Evolutionary conservation across 768 basidiomycete genomes (phyloP).

Genomic region (Clathrus columnatus): DNA sequence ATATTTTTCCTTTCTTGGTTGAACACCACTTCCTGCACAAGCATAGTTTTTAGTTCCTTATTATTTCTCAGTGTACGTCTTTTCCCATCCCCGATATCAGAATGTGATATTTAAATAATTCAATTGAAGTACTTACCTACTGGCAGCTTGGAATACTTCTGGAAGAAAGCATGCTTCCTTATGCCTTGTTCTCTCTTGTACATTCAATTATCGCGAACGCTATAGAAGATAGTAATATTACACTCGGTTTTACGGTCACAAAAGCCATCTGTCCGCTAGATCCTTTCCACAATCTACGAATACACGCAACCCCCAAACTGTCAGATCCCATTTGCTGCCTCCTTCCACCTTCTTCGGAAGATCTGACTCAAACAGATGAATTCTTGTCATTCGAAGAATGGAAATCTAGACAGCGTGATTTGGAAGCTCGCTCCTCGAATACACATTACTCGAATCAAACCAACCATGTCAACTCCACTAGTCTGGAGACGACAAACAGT

Average conservation of each 20-base stretch:
- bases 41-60: too few species aligned
- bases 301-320: conserved; percentile 35
- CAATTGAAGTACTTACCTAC: too few species aligned
- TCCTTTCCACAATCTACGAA: conserved; percentile 49
- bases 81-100: too few species aligned
- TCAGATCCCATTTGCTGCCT: conserved; percentile 61
- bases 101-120: too few species aligned
- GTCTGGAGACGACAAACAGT: conserved; percentile 4
- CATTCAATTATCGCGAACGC: not conserved
- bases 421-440: conserved; percentile 24
- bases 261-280: conserved; percentile 37
- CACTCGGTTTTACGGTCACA: not conserved
- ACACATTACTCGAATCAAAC: conserved; percentile 24
- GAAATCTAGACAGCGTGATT: conserved; percentile 57
- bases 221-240: not conserved
- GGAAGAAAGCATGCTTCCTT: not conserved
- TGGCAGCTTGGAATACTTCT: not conserved
- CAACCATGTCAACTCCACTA: conserved; percentile 16
- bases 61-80: too few species aligned
- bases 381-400: conserved; percentile 83
- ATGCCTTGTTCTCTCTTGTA: not conserved
- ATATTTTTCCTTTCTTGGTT: too few species aligned
- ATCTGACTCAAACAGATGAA: conserved; percentile 40
- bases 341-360: conserved; percentile 28
- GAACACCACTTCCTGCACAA: too few species aligned